Percentiles rank a stretch among this genome's conserved stretches.
phyloP scores from a whole-genome alignment of 768 basidiomycete species.

The Agrocybe chaxingu region DNA sequence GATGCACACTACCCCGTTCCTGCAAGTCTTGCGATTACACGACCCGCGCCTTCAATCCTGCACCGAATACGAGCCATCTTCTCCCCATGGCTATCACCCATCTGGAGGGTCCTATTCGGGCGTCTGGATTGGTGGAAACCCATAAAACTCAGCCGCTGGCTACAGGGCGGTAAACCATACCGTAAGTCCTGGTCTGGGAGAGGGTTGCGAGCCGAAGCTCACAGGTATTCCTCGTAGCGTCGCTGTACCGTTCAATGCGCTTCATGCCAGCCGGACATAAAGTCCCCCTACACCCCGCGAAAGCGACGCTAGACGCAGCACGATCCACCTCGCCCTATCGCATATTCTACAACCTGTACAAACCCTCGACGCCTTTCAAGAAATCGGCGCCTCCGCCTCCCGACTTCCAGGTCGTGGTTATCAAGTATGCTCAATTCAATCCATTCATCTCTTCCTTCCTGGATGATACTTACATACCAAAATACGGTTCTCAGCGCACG shows the following conservation, averaged over 20 bases:
- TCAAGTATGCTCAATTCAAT: conserved; percentile 57
- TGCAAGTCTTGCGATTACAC: conserved; percentile 20
- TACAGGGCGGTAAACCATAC: conserved; percentile 50
- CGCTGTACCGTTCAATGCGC: conserved; percentile 66
- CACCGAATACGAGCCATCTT: conserved; percentile 31
- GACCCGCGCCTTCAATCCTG: conserved; percentile 25
- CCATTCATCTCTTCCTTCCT: not conserved
- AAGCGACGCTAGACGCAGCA: conserved; percentile 9
- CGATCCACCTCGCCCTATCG: conserved; percentile 56
- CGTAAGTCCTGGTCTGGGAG: conserved; percentile 31
- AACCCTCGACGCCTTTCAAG: conserved; percentile 82
- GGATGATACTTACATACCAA: not conserved
- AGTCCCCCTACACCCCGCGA: conserved; percentile 38
- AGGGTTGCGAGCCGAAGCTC: not conserved
- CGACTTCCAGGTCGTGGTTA: conserved; percentile 83
- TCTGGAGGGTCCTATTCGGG: conserved; percentile 27
- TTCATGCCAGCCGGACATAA: conserved; percentile 69
- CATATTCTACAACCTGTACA: conserved; percentile 89
- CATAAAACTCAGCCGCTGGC: conserved; percentile 42
- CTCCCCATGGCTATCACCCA: conserved; percentile 27
- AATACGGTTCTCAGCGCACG: conserved; percentile 54
- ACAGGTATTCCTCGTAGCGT: conserved; percentile 39
- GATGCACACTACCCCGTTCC: conserved; percentile 51
- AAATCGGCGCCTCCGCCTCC: conserved; percentile 75
- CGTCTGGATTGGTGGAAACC: conserved; percentile 67